Evolutionary conservation across 2,329 filamentous ascomycete species (phyloP), one percentile per base, ranked within the genome.

Genomic region (Aureobasidium sp.): DNA sequence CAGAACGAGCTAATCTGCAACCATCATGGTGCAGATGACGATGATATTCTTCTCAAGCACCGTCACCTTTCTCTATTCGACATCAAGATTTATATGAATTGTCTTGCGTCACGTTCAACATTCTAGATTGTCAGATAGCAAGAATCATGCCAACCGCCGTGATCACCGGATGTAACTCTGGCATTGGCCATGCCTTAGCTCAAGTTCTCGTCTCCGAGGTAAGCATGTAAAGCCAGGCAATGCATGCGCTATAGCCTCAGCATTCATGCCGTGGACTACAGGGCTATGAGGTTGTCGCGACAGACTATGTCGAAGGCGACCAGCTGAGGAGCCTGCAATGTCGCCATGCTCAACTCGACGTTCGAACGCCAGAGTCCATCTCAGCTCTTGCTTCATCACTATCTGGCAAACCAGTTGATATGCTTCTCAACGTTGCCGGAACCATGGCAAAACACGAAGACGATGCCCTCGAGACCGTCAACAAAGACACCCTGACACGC

Each of bases 121-220:
- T 7, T 38, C 16, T 21, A 38, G 16, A 38, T 22, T 7, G 5
- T 10, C n/a, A n/a, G n/a, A n/a, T n/a, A n/a, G 5, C 27, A 32
- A 8, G 6, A 16, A 64, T 48, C 32, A 71, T 70, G 65, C 66
- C 66, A n/a, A 67, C 66, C 16, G 68, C 66, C 32, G 60, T 74
- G 14, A 64, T 73, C 3, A 72, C 70, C 24, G 70, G 70, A 17
- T 70, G 68, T 4, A 71, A 72, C 53, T 68, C 64, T 19, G 70
- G 70, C 55, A 72, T 73, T 42, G 68, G 68, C 22, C 59, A 70
- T 59, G 66, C 68, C 11, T 68, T 72, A 52, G 61, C 64, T 7
- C 55, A 58, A 10, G 57, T 66, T 40, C 57, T 66, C 7, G 45
- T 65, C 40, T 61, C 62, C 39, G 61, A 66, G 50, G 63, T 65